phyloP scores from a whole-genome alignment of 148 eudicot species.

The Rhododendron williamsianum region DNA sequence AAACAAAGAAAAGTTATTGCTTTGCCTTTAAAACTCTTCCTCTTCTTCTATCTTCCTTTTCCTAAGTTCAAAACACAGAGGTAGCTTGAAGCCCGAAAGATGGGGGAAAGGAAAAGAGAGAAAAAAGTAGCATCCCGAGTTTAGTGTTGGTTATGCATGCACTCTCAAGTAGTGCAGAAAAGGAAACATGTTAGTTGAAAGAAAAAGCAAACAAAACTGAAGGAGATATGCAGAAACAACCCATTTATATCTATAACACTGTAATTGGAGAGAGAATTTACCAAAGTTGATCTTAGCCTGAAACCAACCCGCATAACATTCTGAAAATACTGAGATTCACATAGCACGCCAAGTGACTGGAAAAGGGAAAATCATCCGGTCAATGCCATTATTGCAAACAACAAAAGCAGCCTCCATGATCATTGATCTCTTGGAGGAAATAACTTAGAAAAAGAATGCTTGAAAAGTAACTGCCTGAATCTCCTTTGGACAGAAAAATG shows the following conservation, averaged over 20 bases:
- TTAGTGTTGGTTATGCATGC: neutral
- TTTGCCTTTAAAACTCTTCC: neutral
- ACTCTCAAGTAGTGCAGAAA: neutral
- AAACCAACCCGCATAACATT: conserved; percentile 60
- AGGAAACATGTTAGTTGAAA: neutral
- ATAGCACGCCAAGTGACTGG: conserved; percentile 54
- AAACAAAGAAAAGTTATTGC: neutral
- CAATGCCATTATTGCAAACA: conserved; percentile 1
- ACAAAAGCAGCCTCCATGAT: conserved; percentile 1
- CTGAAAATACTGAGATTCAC: conserved; percentile 57
- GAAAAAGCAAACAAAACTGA: neutral
- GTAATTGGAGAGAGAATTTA: conserved; percentile 16
- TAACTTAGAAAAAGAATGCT: conserved; percentile 5
- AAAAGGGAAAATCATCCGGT: conserved; percentile 8
- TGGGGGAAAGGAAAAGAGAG: neutral
- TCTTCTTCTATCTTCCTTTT: neutral
- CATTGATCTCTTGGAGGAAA: neutral
- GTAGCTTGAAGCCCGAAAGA: neutral
- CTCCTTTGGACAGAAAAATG: neutral
- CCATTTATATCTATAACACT: neutral
- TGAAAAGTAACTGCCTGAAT: conserved; percentile 14
- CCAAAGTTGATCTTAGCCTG: conserved; percentile 57
- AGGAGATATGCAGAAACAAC: neutral
- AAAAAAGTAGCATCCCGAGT: neutral
- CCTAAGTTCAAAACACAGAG: neutral